A percentile compares a stretch with the other conserved stretches of the same genome.
These are phyloP conservation scores for Carallia pectinifolia DNA, from an alignment of 345 rosid genomes.

Conservation along the genomic window DNA sequence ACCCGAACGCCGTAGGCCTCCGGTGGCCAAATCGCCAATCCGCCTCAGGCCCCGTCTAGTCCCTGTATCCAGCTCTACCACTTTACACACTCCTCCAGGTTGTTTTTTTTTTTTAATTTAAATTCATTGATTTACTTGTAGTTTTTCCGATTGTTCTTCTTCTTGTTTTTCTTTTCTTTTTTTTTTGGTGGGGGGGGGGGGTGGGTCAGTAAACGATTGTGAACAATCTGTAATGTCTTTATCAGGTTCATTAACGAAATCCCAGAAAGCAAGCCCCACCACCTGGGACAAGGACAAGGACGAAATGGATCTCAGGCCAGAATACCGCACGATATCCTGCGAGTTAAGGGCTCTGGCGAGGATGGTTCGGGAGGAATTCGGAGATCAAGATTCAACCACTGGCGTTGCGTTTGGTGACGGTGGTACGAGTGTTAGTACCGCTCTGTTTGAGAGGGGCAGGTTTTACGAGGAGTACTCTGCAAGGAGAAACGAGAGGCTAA, in stretches of 20 bases:
- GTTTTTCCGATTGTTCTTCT: background rate
- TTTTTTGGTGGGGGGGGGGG: background rate
- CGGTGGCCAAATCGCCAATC: constrained; percentile 71
- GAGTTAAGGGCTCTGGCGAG: constrained; percentile 61
- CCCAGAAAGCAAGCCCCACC: constrained; percentile 42
- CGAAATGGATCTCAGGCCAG: constrained; percentile 47
- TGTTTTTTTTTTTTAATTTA: background rate
- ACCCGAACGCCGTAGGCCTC: constrained; percentile 57
- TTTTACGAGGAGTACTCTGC: constrained; percentile 81
- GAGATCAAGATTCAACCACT: constrained; percentile 24
- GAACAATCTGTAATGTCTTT: background rate
- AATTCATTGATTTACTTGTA: background rate
- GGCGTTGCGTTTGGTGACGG: background rate
- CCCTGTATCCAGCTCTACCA: constrained; percentile 38
- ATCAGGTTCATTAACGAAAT: constrained; percentile 56
- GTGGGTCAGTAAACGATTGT: background rate
- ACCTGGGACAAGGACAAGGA: constrained; percentile 22
- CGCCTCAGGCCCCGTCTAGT: constrained; percentile 57
- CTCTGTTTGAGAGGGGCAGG: constrained; percentile 77
- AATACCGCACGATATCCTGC: constrained; percentile 59
- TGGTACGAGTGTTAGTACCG: constrained; percentile 9
- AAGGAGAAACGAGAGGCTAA: constrained; percentile 78
- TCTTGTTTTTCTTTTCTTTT: background rate
- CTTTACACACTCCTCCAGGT: constrained; percentile 72
- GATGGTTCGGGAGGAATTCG: constrained; percentile 45